Evolutionary conservation across 1,284 basidiomycete genomes (phyloP), one percentile per base, ranked within the genome.

Genomic region (Boletellus deceptivus): DNA sequence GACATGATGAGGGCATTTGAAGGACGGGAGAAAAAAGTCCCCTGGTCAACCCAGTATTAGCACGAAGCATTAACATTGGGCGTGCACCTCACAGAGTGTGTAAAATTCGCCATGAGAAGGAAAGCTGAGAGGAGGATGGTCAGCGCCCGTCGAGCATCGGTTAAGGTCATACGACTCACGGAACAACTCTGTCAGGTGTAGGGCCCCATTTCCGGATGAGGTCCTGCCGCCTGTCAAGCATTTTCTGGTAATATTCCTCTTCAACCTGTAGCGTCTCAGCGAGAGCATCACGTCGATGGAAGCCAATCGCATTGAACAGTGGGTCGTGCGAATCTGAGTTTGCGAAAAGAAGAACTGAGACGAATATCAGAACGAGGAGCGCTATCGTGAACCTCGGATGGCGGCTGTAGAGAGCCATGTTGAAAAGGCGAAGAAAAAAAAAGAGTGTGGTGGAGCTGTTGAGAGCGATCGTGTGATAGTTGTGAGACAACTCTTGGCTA

Each of bases 1-100:
- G 3, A 75, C 60, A 17, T 70, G 65, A 64, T 77, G 76, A 9
- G 78, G 75, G 45, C 76, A 78, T 42, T 62, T 68, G 58, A 69
- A 79, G 1, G 74, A 67, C 11, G 77, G 74, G 11, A 74, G 71
- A 60, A 77, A 78, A 60, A 77, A 77, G 57, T 78, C 77, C 77
- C 77, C 74, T 77, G 49, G 10, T 36, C 31, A 17, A 31, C 29
- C 41, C 4, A 31, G 38, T 18, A 41, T 59, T 18, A 58, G 53
- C 38, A 22, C 4, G 17, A 27, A 7, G 13, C 11, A 37, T 17
- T 22, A 31, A 31, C 16, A 17, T 5, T 40, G 20, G 3, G 14
- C 2, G 9, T 8, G n/a, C 16, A 36, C 0, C 70, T 49, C 46
- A 71, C 68, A 70, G 17, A 72, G 57, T 0, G 70, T 72, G 41